These are phyloP conservation scores for Adansonia grandidieri DNA, from an alignment of 441 rosid genomes.

Conservation along the genomic window DNA sequence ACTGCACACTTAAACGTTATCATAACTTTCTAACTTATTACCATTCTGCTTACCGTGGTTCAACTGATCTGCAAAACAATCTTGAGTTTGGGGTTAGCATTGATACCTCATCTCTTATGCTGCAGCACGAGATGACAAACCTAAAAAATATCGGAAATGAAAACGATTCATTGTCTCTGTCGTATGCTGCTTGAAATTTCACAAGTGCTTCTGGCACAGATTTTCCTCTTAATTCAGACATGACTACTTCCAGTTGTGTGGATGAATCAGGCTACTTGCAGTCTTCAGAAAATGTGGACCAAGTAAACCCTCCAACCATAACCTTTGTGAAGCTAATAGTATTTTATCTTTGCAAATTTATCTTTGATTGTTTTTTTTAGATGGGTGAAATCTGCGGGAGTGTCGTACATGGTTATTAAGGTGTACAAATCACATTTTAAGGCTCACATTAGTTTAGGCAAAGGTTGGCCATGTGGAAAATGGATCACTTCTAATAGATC, in stretches of 20 bases:
- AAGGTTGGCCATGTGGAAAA: too few relatives aligned
- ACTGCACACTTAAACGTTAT: constrained; percentile 49
- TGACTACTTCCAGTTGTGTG: constrained; percentile 70
- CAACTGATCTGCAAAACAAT: constrained; percentile 75
- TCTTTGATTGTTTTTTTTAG: not conserved
- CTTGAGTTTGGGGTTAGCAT: constrained; percentile 89
- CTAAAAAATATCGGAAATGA: constrained; percentile 72
- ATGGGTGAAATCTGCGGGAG: not conserved
- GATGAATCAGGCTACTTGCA: constrained; percentile 83
- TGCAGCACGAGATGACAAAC: constrained; percentile 75
- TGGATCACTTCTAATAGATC: not conserved
- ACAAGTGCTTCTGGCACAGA: constrained; percentile 55
- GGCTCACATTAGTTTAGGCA: not conserved
- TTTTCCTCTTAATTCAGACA: constrained; percentile 70
- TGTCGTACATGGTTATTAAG: not conserved
- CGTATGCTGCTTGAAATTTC: constrained; percentile 25
- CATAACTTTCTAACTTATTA: constrained; percentile 55
- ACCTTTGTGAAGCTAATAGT: constrained; percentile 84
- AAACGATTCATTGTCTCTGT: constrained; percentile 22
- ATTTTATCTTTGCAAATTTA: not conserved
- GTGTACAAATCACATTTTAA: not conserved
- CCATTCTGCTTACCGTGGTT: constrained; percentile 76
- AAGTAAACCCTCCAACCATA: constrained; percentile 58
- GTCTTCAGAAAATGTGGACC: constrained; percentile 69
- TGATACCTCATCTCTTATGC: constrained; percentile 77